Evolutionary conservation across 2,329 filamentous ascomycete species (phyloP).

Genomic region (Aspergillus sp.): DNA sequence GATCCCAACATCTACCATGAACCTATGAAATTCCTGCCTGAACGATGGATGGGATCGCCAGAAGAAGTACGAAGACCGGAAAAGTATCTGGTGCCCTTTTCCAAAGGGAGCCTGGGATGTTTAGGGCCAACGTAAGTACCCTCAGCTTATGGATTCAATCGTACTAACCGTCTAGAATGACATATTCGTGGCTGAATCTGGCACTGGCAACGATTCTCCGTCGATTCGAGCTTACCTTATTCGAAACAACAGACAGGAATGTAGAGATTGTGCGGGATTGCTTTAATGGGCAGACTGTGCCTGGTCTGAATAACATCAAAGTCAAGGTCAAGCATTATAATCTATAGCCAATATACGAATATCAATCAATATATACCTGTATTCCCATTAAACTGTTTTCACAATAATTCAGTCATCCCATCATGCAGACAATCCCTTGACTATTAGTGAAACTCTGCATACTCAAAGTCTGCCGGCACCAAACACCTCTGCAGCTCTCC

Average conservation of each 20-base stretch:
- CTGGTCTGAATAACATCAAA: slow-evolving; percentile 4
- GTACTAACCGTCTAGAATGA: slow-evolving; percentile 5
- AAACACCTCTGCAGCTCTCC: slow-evolving; percentile 37
- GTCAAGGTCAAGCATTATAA: slow-evolving; percentile 4
- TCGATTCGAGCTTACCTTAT: slow-evolving; percentile 21
- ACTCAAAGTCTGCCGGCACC: slow-evolving; percentile 38
- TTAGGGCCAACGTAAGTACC: slow-evolving; percentile 22
- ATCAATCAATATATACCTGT: too few species aligned
- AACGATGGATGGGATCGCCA: slow-evolving; percentile 22
- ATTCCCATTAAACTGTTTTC: too few species aligned
- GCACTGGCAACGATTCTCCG: slow-evolving; percentile 20
- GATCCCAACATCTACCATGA: slow-evolving; percentile 26
- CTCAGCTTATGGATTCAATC: background rate
- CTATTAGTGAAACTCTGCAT: slow-evolving; percentile 13
- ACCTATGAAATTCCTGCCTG: slow-evolving; percentile 21
- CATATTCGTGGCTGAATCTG: slow-evolving; percentile 17
- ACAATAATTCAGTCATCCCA: too few species aligned
- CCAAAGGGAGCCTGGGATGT: slow-evolving; percentile 23
- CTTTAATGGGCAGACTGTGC: slow-evolving; percentile 12
- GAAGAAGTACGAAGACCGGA: slow-evolving; percentile 12
- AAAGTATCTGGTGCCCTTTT: slow-evolving; percentile 22
- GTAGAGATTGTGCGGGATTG: slow-evolving; percentile 21
- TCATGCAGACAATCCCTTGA: too few species aligned
- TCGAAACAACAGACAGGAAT: slow-evolving; percentile 23
- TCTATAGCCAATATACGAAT: too few species aligned